phyloP scores from a whole-genome alignment of 345 rosid genomes.

The Populus nigra region DNA sequence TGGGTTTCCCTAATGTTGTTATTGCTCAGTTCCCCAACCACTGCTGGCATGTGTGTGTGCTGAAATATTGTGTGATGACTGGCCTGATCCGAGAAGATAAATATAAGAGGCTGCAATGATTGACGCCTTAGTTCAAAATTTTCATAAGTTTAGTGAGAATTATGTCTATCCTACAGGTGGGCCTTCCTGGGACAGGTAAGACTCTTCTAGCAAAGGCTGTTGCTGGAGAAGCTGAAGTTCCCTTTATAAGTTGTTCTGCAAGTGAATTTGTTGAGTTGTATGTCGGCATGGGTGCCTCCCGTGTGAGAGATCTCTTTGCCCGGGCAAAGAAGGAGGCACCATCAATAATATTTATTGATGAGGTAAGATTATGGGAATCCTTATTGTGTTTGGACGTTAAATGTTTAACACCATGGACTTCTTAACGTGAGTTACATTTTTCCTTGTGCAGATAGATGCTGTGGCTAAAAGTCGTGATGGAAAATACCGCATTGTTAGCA shows the following conservation, averaged over 20 bases:
- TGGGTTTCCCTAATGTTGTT: background rate
- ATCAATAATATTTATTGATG: slow-evolving; percentile 90
- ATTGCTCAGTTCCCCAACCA: background rate
- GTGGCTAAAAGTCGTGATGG: slow-evolving; percentile 99
- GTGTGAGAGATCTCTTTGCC: slow-evolving; percentile 93
- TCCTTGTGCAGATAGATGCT: slow-evolving; percentile 78
- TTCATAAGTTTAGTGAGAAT: background rate
- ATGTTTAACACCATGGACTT: background rate
- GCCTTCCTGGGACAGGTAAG: slow-evolving; percentile 98
- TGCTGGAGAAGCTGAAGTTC: slow-evolving; percentile 96
- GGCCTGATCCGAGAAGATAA: slow-evolving; percentile 2
- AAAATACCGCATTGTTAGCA: slow-evolving; percentile 77
- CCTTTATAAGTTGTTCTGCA: slow-evolving; percentile 92
- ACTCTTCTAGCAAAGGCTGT: slow-evolving; percentile 95
- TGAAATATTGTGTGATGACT: slow-evolving; percentile 1
- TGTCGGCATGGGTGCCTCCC: slow-evolving; percentile 99
- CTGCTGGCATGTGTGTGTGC: background rate
- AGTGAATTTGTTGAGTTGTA: slow-evolving; percentile 94
- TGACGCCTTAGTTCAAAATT: background rate
- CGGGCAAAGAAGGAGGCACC: slow-evolving; percentile 98
- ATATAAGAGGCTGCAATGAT: background rate
- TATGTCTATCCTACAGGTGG: slow-evolving; percentile 54
- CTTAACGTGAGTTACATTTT: slow-evolving; percentile 1
- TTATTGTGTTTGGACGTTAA: background rate
- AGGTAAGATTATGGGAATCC: slow-evolving; percentile 45